phyloP scores from a whole-genome alignment of 257 asterid genomes.

The Striga asiatica region DNA sequence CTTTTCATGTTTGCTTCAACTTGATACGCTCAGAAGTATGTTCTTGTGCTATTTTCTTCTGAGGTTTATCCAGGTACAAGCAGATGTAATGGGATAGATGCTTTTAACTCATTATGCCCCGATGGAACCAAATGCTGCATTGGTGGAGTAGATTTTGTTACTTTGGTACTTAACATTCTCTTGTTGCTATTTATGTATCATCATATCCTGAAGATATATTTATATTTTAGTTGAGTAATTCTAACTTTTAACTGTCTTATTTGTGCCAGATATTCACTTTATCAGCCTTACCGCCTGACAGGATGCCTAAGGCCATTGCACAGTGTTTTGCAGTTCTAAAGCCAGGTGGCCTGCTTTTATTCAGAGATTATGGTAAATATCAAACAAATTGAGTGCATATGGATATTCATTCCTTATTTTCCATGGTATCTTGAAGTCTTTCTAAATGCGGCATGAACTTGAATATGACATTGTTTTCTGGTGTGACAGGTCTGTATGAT shows the following conservation, averaged over 20 bases:
- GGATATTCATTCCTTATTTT: too few relatives aligned
- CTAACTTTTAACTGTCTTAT: slow-evolving; percentile 13
- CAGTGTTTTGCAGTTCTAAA: slow-evolving; percentile 64
- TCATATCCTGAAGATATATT: background rate
- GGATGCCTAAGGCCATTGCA: slow-evolving; percentile 56
- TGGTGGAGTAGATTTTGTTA: slow-evolving; percentile 76
- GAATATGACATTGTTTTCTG: slow-evolving; percentile 1
- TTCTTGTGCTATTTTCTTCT: background rate
- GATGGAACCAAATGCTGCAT: slow-evolving; percentile 41
- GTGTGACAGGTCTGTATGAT: slow-evolving; percentile 67
- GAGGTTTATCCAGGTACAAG: slow-evolving; percentile 29
- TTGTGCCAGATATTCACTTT: slow-evolving; percentile 75
- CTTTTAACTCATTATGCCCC: slow-evolving; percentile 10
- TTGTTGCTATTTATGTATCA: background rate
- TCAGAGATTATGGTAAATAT: slow-evolving; percentile 96
- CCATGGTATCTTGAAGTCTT: too few relatives aligned
- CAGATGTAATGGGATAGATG: slow-evolving; percentile 16
- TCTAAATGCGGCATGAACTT: background rate
- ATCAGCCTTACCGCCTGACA: slow-evolving; percentile 65
- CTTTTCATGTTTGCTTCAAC: background rate
- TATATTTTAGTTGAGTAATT: background rate
- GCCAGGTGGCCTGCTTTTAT: slow-evolving; percentile 81
- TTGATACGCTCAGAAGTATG: background rate
- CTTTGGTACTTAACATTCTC: slow-evolving; percentile 45
- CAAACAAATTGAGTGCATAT: background rate